Conservation (phyloP, 2,329 filamentous ascomycete genomes). For the Sphaceloma murrayae region DNA sequence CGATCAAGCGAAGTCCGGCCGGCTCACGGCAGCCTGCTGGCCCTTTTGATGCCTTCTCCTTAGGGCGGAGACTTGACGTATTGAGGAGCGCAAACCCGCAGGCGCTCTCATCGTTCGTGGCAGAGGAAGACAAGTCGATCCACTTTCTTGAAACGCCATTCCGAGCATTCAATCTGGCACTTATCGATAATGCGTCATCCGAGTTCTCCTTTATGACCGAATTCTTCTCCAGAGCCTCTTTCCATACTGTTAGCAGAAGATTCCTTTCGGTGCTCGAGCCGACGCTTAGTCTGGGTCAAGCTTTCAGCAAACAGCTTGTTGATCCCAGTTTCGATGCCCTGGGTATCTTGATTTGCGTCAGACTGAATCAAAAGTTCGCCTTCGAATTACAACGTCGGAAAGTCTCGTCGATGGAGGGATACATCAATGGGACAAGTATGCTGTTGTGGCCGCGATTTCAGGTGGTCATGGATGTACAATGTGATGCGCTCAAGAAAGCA, state of each 20-base stretch:
- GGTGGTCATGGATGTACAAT: slow-evolving; percentile 84
- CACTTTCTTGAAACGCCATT: slow-evolving; percentile 90
- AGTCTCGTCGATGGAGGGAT: slow-evolving; percentile 77
- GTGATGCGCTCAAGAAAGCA: slow-evolving; percentile 66
- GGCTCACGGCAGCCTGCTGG: slow-evolving; percentile 44
- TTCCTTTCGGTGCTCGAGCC: slow-evolving; percentile 85
- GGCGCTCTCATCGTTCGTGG: slow-evolving; percentile 77
- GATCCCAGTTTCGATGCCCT: slow-evolving; percentile 73
- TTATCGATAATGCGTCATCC: slow-evolving; percentile 86
- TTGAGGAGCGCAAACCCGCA: slow-evolving; percentile 63
- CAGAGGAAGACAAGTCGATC: slow-evolving; percentile 75
- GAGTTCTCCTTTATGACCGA: slow-evolving; percentile 90
- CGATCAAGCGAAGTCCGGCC: slow-evolving; percentile 38
- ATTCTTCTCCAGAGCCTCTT: slow-evolving; percentile 75
- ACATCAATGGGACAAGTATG: slow-evolving; percentile 94
- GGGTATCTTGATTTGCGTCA: slow-evolving; percentile 80
- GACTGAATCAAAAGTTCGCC: slow-evolving; percentile 85
- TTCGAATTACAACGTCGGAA: slow-evolving; percentile 90
- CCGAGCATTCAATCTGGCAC: slow-evolving; percentile 84
- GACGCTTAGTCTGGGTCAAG: slow-evolving; percentile 73
- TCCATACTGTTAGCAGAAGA: slow-evolving; percentile 67
- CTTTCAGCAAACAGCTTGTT: slow-evolving; percentile 65
- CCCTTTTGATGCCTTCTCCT: slow-evolving; percentile 76
- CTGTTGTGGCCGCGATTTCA: slow-evolving; percentile 93
- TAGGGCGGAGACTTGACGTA: slow-evolving; percentile 77